Percentiles rank a stretch among this genome's conserved stretches.
These are phyloP conservation scores for Skeletonema grethae DNA, from an alignment of 108 stramenopile genomes.

Conservation along the genomic window DNA sequence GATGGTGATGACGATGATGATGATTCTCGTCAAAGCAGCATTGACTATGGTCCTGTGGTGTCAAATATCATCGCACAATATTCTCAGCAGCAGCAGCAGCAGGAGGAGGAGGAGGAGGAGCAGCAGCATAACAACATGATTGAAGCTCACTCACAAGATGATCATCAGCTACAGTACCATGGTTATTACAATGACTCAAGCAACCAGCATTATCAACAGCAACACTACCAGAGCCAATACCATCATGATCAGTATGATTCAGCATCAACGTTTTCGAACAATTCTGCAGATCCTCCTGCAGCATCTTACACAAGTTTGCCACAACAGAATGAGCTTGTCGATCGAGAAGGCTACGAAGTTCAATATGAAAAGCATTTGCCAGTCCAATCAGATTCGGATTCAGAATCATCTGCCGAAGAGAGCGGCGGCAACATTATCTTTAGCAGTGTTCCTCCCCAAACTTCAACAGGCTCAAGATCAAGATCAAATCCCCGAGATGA, in stretches of 20 bases:
- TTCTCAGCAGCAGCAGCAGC: constrained; percentile 18
- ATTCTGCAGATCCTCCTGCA: constrained; percentile 48
- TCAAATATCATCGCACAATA: constrained; percentile 27
- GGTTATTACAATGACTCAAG: constrained; percentile 7
- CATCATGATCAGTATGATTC: constrained; percentile 3
- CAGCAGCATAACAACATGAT: neutral
- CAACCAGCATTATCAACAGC: constrained; percentile 2
- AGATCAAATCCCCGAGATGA: constrained; percentile 26
- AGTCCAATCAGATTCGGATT: constrained; percentile 12
- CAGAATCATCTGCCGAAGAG: constrained; percentile 7
- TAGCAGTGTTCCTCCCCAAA: neutral
- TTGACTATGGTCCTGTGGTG: constrained; percentile 28
- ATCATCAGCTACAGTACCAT: neutral
- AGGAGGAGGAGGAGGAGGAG: constrained; percentile 7
- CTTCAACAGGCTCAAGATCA: constrained; percentile 1
- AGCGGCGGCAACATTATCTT: neutral
- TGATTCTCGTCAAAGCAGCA: constrained; percentile 10
- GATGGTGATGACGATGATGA: constrained; percentile 17
- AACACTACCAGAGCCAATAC: neutral
- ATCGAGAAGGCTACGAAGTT: constrained; percentile 5
- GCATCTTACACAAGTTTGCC: constrained; percentile 39
- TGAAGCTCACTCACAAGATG: neutral
- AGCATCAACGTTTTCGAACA: constrained; percentile 9
- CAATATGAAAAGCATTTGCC: constrained; percentile 7
- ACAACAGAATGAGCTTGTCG: constrained; percentile 1